These are phyloP conservation scores for Penicillium daleae DNA, from an alignment of 495 filamentous ascomycete genomes.

Conservation along the genomic window DNA sequence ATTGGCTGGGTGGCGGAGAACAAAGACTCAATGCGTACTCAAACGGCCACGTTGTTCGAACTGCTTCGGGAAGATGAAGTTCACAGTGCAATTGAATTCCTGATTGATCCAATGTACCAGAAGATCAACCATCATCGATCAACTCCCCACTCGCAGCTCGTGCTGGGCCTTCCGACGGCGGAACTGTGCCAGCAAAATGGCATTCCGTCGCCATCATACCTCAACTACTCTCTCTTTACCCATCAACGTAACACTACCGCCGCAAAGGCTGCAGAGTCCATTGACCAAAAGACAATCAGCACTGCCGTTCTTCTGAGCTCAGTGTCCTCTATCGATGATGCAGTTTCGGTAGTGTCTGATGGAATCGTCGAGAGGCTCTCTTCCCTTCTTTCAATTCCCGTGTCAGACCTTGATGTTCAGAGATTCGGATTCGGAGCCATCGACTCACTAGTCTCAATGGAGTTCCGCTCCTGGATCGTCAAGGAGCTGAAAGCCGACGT, in stretches of 20 bases:
- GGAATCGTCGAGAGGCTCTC: slow-evolving; percentile 33
- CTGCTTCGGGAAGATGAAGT: slow-evolving; percentile 35
- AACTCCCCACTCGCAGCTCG: slow-evolving; percentile 20
- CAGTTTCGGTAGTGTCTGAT: slow-evolving; percentile 24
- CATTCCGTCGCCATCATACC: slow-evolving; percentile 27
- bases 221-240: slow-evolving; percentile 36
- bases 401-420: slow-evolving; percentile 44
- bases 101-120: slow-evolving; percentile 28
- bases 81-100: slow-evolving; percentile 34
- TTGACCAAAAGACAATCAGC: slow-evolving; percentile 17
- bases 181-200: slow-evolving; percentile 30
- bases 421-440: slow-evolving; percentile 41
- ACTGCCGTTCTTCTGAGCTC: slow-evolving; percentile 17
- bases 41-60: slow-evolving; percentile 28
- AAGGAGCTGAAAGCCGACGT: slow-evolving; percentile 42
- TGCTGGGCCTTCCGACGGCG: slow-evolving; percentile 30
- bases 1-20: slow-evolving; percentile 57
- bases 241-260: slow-evolving; percentile 21
- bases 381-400: slow-evolving; percentile 35
- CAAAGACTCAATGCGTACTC: slow-evolving; percentile 16
- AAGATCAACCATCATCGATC: background rate
- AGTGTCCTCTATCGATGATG: slow-evolving; percentile 15
- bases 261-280: background rate
- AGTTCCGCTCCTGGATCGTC: slow-evolving; percentile 50
- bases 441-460: slow-evolving; percentile 53